Evolutionary conservation across 148 eudicot species (phyloP).

Genomic region (Camellia japonica): DNA sequence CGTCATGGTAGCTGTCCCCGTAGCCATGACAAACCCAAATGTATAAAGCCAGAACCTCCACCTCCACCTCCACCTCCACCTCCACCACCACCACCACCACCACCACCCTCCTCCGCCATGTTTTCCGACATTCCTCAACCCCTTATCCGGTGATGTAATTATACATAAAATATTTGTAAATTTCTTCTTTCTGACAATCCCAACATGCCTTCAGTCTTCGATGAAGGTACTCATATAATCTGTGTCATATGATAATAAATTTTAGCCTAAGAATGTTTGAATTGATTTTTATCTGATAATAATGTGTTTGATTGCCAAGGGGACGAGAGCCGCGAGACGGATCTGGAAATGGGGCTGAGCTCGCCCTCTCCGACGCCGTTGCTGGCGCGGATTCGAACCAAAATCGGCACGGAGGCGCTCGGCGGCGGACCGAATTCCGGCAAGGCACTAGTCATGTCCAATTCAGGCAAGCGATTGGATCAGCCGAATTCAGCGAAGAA

Average conservation of each 20-base stretch:
- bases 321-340: conserved; percentile 17
- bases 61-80: too few species aligned
- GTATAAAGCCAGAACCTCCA: too few species aligned
- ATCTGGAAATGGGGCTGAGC: conserved; percentile 28
- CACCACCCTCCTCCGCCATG: too few species aligned
- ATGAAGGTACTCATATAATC: not conserved
- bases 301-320: not conserved
- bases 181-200: too few species aligned
- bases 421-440: conserved; percentile 28
- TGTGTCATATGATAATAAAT: not conserved
- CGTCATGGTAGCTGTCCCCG: not conserved
- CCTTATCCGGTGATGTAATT: too few species aligned
- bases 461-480: conserved; percentile 26
- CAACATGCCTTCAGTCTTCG: too few species aligned
- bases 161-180: too few species aligned
- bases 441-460: conserved; percentile 4
- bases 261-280: not conserved
- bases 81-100: too few species aligned
- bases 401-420: too few species aligned
- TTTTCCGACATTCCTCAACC: too few species aligned
- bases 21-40: too few species aligned
- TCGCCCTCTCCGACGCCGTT: not conserved
- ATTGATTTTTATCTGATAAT: not conserved
- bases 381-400: too few species aligned
- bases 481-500: conserved; percentile 37